These are phyloP conservation scores for Penicillium ucsense DNA, from an alignment of 495 filamentous ascomycete species.

Conservation along the genomic window DNA sequence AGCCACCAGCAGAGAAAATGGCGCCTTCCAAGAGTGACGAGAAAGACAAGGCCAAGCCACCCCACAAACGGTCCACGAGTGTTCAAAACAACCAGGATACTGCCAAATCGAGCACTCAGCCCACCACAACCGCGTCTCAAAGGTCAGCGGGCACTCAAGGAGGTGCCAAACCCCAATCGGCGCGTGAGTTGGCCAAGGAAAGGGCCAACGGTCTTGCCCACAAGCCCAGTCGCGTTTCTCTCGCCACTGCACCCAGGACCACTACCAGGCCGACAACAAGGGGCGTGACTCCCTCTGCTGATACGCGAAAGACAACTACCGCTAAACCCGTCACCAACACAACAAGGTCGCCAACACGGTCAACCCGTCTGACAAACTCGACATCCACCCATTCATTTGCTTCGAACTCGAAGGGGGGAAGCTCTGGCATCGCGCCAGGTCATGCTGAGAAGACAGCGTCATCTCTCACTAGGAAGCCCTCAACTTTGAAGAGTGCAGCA, in stretches of 20 bases:
- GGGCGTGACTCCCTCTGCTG: conserved; percentile 24
- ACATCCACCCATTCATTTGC: conserved; percentile 54
- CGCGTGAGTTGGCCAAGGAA: conserved; percentile 20
- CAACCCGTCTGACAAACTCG: conserved; percentile 50
- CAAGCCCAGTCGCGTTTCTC: conserved; percentile 25
- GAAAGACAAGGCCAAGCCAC: conserved; percentile 22
- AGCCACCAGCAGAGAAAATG: conserved; percentile 11
- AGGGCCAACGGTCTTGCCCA: conserved; percentile 18
- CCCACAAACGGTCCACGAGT: conserved; percentile 32
- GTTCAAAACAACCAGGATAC: conserved; percentile 32
- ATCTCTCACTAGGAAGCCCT: conserved; percentile 35
- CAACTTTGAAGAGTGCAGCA: conserved; percentile 24
- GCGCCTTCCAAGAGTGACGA: conserved; percentile 10
- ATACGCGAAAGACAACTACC: conserved; percentile 17
- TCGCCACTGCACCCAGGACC: conserved; percentile 20
- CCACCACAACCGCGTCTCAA: conserved; percentile 14
- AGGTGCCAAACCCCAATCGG: conserved; percentile 7
- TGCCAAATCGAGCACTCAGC: conserved; percentile 18
- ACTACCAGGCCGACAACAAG: conserved; percentile 19
- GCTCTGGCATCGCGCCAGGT: conserved; percentile 33
- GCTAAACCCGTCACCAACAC: conserved; percentile 35
- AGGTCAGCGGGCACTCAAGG: conserved; percentile 14
- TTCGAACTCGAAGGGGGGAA: conserved; percentile 46
- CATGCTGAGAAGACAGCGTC: conserved; percentile 28
- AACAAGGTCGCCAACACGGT: conserved; percentile 55